Base-by-base conservation (phyloP, 1,139 yeast species). In the Wickerhamomyces sp. region DNA sequence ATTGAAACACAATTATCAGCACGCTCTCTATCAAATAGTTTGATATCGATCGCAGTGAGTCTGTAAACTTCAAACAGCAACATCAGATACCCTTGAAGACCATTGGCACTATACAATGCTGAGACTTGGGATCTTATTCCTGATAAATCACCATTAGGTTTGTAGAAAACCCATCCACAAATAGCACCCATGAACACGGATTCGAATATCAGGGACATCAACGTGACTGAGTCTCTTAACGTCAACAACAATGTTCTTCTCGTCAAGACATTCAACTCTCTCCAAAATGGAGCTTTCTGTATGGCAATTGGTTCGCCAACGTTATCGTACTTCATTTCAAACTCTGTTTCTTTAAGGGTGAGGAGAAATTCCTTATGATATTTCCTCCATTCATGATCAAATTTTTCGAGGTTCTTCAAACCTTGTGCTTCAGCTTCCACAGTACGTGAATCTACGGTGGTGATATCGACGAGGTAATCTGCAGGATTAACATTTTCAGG, bases 101-200 rank as follows among this genome's bases (percentile, higher is more conserved):
- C 83, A 35, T 72, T 61, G 28, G 81, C 67, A 3, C 75, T 77
- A 55, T 86, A 87, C 5, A 85, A 54, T 2, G 78, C 64, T 3
- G 88, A 80, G 10, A 78, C 69, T 11, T 64, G 60, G 0, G 93
- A 71, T 40, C 94, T 62, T 3, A 84, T 70, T 9, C 95, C 95
- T 1, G 81, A 68, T 20, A 78, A 47, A 16, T 77, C 69, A 5
- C 70, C 68, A 8, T 66, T 72, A 1, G 91, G 87, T 42, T 72
- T 72, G 55, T 61, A 80, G 52, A 80, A 87, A 37, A 86, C 72
- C 89, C 93, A 84, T 0, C 95, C 95, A 31, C 75, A 63, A 17
- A 78, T 61, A 2, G 76, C 52, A 0, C 87, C 88, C 54, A 84
- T 63, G 16, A 46, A 23, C 7, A 44, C 38, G 2, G 53, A 40